phyloP scores from a whole-genome alignment of 768 basidiomycete species.

The Coprinopsis strossmayeri region DNA sequence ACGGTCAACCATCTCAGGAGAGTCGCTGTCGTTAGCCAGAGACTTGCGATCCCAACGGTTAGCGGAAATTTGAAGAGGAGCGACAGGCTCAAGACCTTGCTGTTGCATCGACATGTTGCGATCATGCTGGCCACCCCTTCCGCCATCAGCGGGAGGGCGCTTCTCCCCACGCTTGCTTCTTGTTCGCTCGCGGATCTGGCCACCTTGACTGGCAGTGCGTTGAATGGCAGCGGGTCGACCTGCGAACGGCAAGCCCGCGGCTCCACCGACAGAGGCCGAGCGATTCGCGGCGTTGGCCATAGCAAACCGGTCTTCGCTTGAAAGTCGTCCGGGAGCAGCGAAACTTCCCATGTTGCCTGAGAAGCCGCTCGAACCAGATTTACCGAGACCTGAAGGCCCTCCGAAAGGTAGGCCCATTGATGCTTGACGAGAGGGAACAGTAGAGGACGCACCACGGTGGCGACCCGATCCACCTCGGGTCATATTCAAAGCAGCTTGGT shows the following conservation, averaged over 20 bases:
- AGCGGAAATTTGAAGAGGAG: conserved; percentile 68
- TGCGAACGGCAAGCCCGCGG: conserved; percentile 39
- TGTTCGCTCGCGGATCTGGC: conserved; percentile 54
- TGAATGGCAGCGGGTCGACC: conserved; percentile 55
- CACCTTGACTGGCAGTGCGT: conserved; percentile 63
- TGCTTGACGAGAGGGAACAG: conserved; percentile 36
- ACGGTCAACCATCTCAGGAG: conserved; percentile 83
- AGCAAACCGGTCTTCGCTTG: conserved; percentile 65
- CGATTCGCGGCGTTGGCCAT: conserved; percentile 31
- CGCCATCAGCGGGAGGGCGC: conserved; percentile 28
- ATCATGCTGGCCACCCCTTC: conserved; percentile 40
- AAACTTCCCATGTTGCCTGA: conserved; percentile 70
- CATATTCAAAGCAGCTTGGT: conserved; percentile 44
- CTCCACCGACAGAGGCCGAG: conserved; percentile 50
- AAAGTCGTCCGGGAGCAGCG: conserved; percentile 34
- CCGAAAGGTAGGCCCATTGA: conserved; percentile 37
- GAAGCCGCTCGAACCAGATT: conserved; percentile 36
- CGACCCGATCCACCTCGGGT: conserved; percentile 59
- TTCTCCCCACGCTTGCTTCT: conserved; percentile 83
- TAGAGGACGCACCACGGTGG: conserved; percentile 35
- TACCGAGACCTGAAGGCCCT: conserved; percentile 36
- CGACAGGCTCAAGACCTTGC: conserved; percentile 55
- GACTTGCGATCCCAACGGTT: conserved; percentile 76
- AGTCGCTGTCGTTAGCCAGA: conserved; percentile 47
- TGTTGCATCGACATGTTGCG: conserved; percentile 26